A percentile compares a stretch with the other conserved stretches of the same genome.
Evolutionary conservation across 2,329 filamentous ascomycete species (phyloP).

Genomic region (Tricladium varicosporioides): DNA sequence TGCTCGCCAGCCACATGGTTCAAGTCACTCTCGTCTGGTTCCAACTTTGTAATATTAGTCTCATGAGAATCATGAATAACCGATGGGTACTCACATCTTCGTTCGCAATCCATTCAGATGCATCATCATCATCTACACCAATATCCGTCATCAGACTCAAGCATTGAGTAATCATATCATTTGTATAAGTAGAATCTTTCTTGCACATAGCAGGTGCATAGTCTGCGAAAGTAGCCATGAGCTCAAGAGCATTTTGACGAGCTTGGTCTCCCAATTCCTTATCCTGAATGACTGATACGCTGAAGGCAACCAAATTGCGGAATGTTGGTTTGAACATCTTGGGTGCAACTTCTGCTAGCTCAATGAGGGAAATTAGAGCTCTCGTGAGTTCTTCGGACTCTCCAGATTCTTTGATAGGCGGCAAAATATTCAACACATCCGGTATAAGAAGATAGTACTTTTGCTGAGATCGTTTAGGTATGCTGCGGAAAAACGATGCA

Average conservation of each 20-base stretch:
- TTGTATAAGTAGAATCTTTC: constrained; percentile 88
- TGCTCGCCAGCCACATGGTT: constrained; percentile 98
- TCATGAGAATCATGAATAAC: not conserved
- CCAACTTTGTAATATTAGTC: constrained; percentile 57
- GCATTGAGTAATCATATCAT: constrained; percentile 98
- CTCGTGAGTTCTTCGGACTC: constrained; percentile 91
- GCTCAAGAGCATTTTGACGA: constrained; percentile 89
- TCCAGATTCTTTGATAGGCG: constrained; percentile 86
- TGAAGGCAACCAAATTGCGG: constrained; percentile 87
- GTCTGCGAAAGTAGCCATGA: constrained; percentile 98
- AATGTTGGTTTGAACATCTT: constrained; percentile 99
- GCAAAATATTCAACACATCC: constrained; percentile 90
- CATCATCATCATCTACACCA: constrained; percentile 90
- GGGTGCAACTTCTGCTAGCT: constrained; percentile 88
- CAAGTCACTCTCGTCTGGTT: constrained; percentile 91
- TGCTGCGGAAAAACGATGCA: constrained; percentile 88
- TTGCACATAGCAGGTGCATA: constrained; percentile 92
- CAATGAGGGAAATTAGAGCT: constrained; percentile 86
- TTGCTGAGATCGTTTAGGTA: constrained; percentile 80
- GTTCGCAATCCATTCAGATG: constrained; percentile 85
- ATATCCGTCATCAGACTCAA: constrained; percentile 98
- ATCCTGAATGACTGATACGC: constrained; percentile 89
- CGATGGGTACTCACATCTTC: constrained; percentile 70
- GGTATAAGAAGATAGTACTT: constrained; percentile 88
- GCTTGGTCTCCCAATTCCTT: constrained; percentile 90